Conservation (phyloP, 1,284 basidiomycete genomes). For the Ceratobasidium theobromae region DNA sequence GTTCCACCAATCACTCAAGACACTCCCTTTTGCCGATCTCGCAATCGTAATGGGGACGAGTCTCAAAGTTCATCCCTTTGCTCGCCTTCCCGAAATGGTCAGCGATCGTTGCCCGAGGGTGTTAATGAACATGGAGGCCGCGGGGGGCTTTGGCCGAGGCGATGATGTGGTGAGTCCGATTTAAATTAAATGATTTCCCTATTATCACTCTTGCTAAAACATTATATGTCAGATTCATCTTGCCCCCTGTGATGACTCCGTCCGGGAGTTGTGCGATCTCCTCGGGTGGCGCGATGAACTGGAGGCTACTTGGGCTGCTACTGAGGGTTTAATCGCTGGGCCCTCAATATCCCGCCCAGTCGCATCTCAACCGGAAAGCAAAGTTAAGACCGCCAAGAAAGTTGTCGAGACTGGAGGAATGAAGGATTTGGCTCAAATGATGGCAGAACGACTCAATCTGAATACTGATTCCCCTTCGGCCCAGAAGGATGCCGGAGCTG, state of each 20-base stretch:
- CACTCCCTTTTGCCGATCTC: constrained; percentile 69
- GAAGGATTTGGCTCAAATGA: constrained; percentile 3
- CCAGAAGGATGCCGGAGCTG: neutral
- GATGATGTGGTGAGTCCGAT: constrained; percentile 33
- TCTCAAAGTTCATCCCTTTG: constrained; percentile 77
- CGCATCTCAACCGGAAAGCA: neutral
- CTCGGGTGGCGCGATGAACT: constrained; percentile 37
- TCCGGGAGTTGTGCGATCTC: constrained; percentile 34
- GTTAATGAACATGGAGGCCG: constrained; percentile 37
- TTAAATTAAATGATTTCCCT: neutral
- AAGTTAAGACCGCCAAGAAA: neutral
- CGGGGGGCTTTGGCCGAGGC: constrained; percentile 34
- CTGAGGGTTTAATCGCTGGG: constrained; percentile 14
- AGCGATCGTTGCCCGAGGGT: constrained; percentile 35
- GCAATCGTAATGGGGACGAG: constrained; percentile 93
- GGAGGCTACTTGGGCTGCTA: constrained; percentile 35
- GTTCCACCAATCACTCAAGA: constrained; percentile 54
- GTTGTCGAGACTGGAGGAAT: neutral
- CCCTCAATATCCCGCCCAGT: neutral
- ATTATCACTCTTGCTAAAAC: no score
- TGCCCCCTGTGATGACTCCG: constrained; percentile 35
- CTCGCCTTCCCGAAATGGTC: constrained; percentile 57
- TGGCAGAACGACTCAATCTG: neutral
- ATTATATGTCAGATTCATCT: constrained; percentile 23
- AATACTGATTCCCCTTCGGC: neutral